Evolutionary conservation across 1,139 yeast species (phyloP).

Genomic region (Ogataea hybrid): DNA sequence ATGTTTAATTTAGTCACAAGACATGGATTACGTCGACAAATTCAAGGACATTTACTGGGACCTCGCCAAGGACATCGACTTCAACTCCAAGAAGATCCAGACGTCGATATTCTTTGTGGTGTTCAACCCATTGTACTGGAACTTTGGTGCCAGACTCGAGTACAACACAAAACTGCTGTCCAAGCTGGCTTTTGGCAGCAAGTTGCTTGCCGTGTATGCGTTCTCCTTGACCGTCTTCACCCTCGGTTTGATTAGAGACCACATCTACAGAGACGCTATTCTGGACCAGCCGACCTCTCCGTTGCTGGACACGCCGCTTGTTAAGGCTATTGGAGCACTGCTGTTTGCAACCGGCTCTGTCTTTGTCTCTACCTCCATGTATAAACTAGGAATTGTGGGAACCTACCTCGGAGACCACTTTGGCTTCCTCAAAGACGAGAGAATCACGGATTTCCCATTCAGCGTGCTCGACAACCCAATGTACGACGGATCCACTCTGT

Average conservation of each 20-base stretch:
- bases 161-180: slow-evolving; percentile 74
- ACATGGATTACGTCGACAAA: slow-evolving; percentile 17
- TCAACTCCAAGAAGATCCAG: slow-evolving; percentile 29
- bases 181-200: slow-evolving; percentile 64
- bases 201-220: slow-evolving; percentile 75
- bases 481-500: slow-evolving; percentile 90
- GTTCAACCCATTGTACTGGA: slow-evolving; percentile 96
- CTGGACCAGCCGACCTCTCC: slow-evolving; percentile 50
- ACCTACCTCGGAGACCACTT: slow-evolving; percentile 96
- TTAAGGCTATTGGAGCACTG: slow-evolving; percentile 43
- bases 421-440: slow-evolving; percentile 87
- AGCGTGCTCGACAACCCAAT: slow-evolving; percentile 89
- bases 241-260: slow-evolving; percentile 80
- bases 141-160: slow-evolving; percentile 83
- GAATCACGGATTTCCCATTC: slow-evolving; percentile 95
- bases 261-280: slow-evolving; percentile 68
- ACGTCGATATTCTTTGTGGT: slow-evolving; percentile 59
- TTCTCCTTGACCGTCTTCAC: slow-evolving; percentile 81
- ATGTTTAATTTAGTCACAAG: slow-evolving; percentile 5
- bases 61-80: slow-evolving; percentile 28
- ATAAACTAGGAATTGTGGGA: slow-evolving; percentile 92
- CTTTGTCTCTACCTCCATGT: slow-evolving; percentile 84
- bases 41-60: slow-evolving; percentile 20
- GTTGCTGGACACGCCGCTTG: slow-evolving; percentile 37
- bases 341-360: slow-evolving; percentile 70